These are phyloP conservation scores for Fusarium pilosicola DNA, from an alignment of 2,329 filamentous ascomycete species.

Conservation along the genomic window DNA sequence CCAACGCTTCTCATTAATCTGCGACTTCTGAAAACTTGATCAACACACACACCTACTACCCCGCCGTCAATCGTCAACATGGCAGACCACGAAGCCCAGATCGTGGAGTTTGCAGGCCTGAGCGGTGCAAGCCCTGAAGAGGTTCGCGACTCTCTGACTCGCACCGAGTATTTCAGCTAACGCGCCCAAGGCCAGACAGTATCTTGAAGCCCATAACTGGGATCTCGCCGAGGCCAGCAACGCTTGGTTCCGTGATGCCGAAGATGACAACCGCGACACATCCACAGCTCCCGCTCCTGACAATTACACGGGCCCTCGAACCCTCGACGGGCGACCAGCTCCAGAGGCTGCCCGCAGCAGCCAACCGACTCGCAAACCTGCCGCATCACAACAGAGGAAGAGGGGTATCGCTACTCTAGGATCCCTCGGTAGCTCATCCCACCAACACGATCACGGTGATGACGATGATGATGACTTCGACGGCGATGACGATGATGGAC, in stretches of 20 bases:
- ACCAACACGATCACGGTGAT: conserved; percentile 65
- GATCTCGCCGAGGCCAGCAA: conserved; percentile 71
- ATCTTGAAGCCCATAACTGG: conserved; percentile 73
- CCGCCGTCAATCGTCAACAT: conserved; percentile 42
- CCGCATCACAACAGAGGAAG: conserved; percentile 58
- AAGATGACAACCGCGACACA: conserved; percentile 60
- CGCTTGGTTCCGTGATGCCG: conserved; percentile 65
- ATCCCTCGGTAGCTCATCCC: conserved; percentile 60
- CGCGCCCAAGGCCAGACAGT: conserved; percentile 68
- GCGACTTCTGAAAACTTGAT: background rate
- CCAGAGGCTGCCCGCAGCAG: conserved; percentile 50
- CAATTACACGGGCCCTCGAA: conserved; percentile 69
- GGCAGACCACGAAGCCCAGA: conserved; percentile 45
- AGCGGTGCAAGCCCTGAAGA: conserved; percentile 43
- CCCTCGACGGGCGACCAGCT: conserved; percentile 70
- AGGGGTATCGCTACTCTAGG: conserved; percentile 70
- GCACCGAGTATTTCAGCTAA: background rate
- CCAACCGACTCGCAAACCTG: conserved; percentile 50
- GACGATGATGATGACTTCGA: conserved; percentile 69
- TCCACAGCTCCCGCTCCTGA: conserved; percentile 54
- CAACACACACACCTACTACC: conserved; percentile 19
- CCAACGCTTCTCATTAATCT: background rate
- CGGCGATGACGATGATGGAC: conserved; percentile 66
- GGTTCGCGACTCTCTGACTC: conserved; percentile 22
- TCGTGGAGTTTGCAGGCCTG: conserved; percentile 45